phyloP scores from a whole-genome alignment of 2,329 filamentous ascomycete species.

The Botrytis paeoniae region DNA sequence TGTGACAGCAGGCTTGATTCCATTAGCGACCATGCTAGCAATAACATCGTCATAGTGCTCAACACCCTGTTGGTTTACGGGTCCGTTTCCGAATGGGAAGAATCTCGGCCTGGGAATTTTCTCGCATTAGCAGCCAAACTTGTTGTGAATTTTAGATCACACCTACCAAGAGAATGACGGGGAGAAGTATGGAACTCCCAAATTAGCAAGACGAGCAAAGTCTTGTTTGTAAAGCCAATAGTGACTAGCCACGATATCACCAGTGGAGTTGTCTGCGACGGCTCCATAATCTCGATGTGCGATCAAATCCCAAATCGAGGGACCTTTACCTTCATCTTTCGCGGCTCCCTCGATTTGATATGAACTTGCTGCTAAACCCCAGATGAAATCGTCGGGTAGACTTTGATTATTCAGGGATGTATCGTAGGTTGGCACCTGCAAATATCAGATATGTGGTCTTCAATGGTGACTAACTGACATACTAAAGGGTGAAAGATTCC shows the following conservation, averaged over 20 bases:
- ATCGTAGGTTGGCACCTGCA: conserved; percentile 31
- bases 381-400: conserved; percentile 44
- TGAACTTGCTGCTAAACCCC: conserved; percentile 49
- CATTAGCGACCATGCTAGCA: conserved; percentile 47
- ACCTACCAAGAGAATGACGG: conserved; percentile 37
- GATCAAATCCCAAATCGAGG: conserved; percentile 44
- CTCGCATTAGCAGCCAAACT: background rate
- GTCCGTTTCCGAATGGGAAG: conserved; percentile 50
- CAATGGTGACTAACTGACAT: conserved; percentile 31
- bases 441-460: conserved; percentile 5
- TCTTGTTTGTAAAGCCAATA: conserved; percentile 58
- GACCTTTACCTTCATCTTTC: conserved; percentile 45
- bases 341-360: conserved; percentile 48
- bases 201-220: conserved; percentile 50
- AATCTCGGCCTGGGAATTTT: conserved; percentile 40
- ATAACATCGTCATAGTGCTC: conserved; percentile 55
- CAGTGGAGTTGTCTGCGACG: conserved; percentile 42
- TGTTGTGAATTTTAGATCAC: background rate
- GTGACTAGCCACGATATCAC: conserved; percentile 50
- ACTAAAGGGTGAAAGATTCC: conserved; percentile 45
- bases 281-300: conserved; percentile 35
- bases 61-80: conserved; percentile 50
- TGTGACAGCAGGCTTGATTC: conserved; percentile 48
- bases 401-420: conserved; percentile 35
- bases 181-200: conserved; percentile 52